These are phyloP conservation scores for Annulohypoxylon maeteangense DNA, from an alignment of 495 filamentous ascomycete genomes.

Conservation along the genomic window DNA sequence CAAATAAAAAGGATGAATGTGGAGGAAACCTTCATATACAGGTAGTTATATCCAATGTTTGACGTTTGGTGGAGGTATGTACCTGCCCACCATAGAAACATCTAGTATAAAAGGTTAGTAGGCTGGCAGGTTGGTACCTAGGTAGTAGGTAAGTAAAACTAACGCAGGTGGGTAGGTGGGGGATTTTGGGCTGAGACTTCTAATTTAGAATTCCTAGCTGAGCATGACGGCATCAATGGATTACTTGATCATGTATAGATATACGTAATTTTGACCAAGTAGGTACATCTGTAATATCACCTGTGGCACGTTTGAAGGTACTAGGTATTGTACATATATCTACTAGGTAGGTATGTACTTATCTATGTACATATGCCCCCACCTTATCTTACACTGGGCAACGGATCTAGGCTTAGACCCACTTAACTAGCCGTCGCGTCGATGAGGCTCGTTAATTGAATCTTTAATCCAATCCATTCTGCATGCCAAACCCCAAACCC, in stretches of 20 bases:
- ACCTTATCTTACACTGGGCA: not conserved
- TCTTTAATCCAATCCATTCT: slow-evolving; percentile 6
- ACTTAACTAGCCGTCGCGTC: slow-evolving; percentile 4
- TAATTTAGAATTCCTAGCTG: not conserved
- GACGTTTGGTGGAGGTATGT: no score
- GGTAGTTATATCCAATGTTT: not conserved
- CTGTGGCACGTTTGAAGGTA: no score
- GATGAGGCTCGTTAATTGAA: slow-evolving; percentile 23
- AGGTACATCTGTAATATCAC: no score
- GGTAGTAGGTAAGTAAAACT: not conserved
- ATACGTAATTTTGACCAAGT: not conserved
- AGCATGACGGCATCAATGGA: slow-evolving; percentile 6
- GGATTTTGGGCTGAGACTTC: not conserved
- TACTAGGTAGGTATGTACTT: no score
- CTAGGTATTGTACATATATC: no score
- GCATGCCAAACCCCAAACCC: not conserved
- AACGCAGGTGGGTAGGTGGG: slow-evolving; percentile 3
- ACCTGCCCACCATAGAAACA: not conserved
- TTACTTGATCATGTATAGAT: not conserved
- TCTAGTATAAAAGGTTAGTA: no score
- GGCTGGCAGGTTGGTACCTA: no score
- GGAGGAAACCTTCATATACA: not conserved
- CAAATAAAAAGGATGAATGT: not conserved
- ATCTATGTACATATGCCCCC: not conserved
- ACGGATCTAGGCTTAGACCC: not conserved